Base-by-base conservation (phyloP, 495 filamentous ascomycete genomes). In the Penicillium manginii region DNA sequence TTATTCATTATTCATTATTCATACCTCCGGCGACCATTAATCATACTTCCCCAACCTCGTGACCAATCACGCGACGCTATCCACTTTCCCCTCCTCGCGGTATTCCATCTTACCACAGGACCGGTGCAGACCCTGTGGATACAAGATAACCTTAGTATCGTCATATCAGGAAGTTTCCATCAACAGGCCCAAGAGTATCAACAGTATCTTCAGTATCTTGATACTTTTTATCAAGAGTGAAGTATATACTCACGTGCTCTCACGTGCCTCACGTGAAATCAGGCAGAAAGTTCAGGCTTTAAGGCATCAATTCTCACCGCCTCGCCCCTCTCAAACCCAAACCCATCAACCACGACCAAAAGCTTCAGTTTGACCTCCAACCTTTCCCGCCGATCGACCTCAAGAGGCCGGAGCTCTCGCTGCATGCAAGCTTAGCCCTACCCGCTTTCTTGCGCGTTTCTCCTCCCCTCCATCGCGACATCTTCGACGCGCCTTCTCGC, bases 401-500 rank as follows among this genome's bases (percentile, higher is more conserved):
- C 22, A 60, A 37, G 51, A 52, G 59, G 40, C 49, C 43, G 31
- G 39, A 49, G 32, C 51, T 43, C 17, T 18, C n/a, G 55, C 60
- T 67, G 64, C 64, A 70, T 70, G 64, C 65, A 61, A 62, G 60
- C 60, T 53, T 64, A 66, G 54, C 53, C 45, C n/a, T 64, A 64
- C 73, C 54, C 54, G 57, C 60, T 55, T 60, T 61, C 55, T 62
- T 65, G 64, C 62, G 56, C 63, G 19, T n/a, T 23, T n/a, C 68
- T 52, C 57, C 65, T 62, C 61, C 42, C 57, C 62, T 58, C 39
- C 57, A 65, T 61, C 53, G 57, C 54, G 51, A 62, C 63, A 58
- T 48, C 42, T 60, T 62, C 60, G 67, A 73, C 77, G 74, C 75
- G 75, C 73, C 62, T 62, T 68, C 62, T 70, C 62, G 63, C 69